These are phyloP conservation scores for Alternaria ventricosa DNA, from an alignment of 2,329 filamentous ascomycete species.

Conservation along the genomic window DNA sequence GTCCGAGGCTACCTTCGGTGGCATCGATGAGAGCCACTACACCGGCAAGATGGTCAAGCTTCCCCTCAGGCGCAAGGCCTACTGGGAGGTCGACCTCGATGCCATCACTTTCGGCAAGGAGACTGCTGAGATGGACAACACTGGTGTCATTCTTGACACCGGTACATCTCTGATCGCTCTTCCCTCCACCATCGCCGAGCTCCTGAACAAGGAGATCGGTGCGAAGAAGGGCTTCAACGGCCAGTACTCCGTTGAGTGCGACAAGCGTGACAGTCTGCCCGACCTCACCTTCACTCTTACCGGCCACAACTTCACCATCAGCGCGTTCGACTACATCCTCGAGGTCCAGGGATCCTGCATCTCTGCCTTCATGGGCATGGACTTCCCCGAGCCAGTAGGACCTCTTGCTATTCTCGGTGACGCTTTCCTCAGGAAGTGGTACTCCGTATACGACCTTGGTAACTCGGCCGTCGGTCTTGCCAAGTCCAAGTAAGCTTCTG, in stretches of 20 bases:
- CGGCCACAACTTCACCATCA: slow-evolving; percentile 92
- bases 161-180: slow-evolving; percentile 97
- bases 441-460: slow-evolving; percentile 95
- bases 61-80: slow-evolving; percentile 95
- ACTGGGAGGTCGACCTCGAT: slow-evolving; percentile 99
- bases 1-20: slow-evolving; percentile 90
- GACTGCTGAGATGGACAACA: slow-evolving; percentile 88
- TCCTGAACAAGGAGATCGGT: slow-evolving; percentile 96
- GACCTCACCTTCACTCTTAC: slow-evolving; percentile 90
- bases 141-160: slow-evolving; percentile 96
- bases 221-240: slow-evolving; percentile 98
- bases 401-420: slow-evolving; percentile 95
- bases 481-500: slow-evolving; percentile 69
- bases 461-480: slow-evolving; percentile 89
- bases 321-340: slow-evolving; percentile 90
- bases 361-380: slow-evolving; percentile 97
- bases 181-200: slow-evolving; percentile 87
- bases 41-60: slow-evolving; percentile 90
- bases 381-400: slow-evolving; percentile 78
- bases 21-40: slow-evolving; percentile 81
- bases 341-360: slow-evolving; percentile 96
- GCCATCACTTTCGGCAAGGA: slow-evolving; percentile 87
- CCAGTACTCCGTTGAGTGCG: slow-evolving; percentile 93
- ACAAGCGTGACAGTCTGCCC: slow-evolving; percentile 80
- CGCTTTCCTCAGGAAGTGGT: slow-evolving; percentile 80